These are phyloP conservation scores for Trametopsis cervina DNA, from an alignment of 768 basidiomycete species.

Conservation along the genomic window DNA sequence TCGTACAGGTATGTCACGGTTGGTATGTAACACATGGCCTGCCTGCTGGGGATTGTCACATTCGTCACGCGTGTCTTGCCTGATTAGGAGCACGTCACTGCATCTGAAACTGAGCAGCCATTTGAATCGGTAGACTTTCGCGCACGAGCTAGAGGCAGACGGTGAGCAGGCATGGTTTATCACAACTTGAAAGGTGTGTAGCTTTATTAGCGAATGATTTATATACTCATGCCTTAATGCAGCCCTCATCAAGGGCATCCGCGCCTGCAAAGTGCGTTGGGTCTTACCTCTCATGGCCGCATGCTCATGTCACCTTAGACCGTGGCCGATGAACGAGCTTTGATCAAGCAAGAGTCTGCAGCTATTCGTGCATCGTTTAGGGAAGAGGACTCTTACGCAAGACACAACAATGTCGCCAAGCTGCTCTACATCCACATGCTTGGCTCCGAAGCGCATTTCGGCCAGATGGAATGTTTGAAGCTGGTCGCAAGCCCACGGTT, in stretches of 20 bases:
- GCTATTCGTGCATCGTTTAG: conserved; percentile 95
- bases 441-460: conserved; percentile 97
- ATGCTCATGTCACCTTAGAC: conserved; percentile 48
- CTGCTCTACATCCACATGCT: conserved; percentile 99
- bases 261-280: conserved; percentile 77
- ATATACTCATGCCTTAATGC: conserved; percentile 18
- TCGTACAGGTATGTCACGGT: background rate
- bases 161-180: conserved; percentile 52
- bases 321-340: conserved; percentile 93
- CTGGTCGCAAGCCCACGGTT: conserved; percentile 94
- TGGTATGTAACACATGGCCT: background rate
- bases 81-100: background rate
- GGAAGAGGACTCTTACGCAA: conserved; percentile 91
- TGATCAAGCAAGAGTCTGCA: conserved; percentile 96
- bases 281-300: conserved; percentile 2
- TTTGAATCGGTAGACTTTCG: conserved; percentile 2
- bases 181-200: conserved; percentile 78
- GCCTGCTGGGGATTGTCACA: background rate
- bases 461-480: conserved; percentile 96
- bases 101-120: background rate
- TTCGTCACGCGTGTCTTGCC: background rate
- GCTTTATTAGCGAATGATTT: background rate
- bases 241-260: conserved; percentile 98
- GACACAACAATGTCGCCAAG: conserved; percentile 97
- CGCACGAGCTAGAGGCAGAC: conserved; percentile 10